Evolutionary conservation across 805 yeast genomes (phyloP).

Genomic region (Metschnikowia continentalis): DNA sequence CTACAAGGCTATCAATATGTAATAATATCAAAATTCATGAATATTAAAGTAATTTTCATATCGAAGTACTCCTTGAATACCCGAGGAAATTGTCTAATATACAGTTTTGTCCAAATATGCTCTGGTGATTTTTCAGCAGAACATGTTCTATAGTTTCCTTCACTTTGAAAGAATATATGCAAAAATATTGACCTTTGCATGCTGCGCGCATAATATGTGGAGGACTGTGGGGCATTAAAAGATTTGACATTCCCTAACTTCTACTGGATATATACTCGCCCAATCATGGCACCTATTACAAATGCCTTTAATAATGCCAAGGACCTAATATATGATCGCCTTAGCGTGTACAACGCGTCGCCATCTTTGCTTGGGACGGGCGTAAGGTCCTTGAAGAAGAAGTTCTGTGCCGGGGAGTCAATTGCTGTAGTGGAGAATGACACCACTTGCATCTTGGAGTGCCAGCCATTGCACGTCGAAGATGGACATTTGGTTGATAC

Average conservation of each 20-base stretch:
- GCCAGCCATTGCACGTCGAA: slow-evolving; percentile 32
- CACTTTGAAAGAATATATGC: background rate
- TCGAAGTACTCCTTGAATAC: too few relatives aligned
- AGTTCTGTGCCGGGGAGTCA: slow-evolving; percentile 15
- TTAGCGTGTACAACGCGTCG: slow-evolving; percentile 26
- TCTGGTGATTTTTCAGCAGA: background rate
- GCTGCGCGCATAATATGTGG: slow-evolving; percentile 1
- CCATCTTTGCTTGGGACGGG: slow-evolving; percentile 25
- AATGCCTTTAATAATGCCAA: slow-evolving; percentile 1
- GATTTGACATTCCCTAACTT: background rate
- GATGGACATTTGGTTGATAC: slow-evolving; percentile 58
- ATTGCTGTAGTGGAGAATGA: slow-evolving; percentile 7
- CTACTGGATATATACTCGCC: background rate
- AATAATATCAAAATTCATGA: too few relatives aligned
- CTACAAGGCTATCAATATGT: too few relatives aligned
- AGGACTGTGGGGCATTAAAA: slow-evolving; percentile 4
- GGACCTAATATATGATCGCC: slow-evolving; percentile 19
- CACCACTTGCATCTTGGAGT: slow-evolving; percentile 14
- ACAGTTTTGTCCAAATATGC: background rate
- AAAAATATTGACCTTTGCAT: background rate
- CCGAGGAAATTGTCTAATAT: too few relatives aligned
- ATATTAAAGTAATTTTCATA: too few relatives aligned
- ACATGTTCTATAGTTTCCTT: background rate
- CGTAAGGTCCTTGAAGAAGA: slow-evolving; percentile 25
- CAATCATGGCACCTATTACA: slow-evolving; percentile 3